Evolutionary conservation across 2,329 filamentous ascomycete species (phyloP), one percentile per base, ranked within the genome.

Genomic region (Passalora sequoiae): DNA sequence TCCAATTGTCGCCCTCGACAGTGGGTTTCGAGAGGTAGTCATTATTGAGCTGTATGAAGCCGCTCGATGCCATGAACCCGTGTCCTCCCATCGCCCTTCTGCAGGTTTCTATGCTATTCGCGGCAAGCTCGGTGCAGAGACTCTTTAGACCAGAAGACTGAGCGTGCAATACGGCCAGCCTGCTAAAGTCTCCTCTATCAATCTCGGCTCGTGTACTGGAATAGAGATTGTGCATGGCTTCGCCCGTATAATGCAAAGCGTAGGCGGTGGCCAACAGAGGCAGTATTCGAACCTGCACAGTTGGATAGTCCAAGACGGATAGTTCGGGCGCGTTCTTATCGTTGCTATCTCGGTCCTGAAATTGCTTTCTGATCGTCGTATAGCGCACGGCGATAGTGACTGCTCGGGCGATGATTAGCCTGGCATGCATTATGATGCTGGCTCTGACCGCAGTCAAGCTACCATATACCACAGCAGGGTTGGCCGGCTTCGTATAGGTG

Each of bases 1-100:
- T 76, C 71, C 72, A 76, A 43, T 77, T 77, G 53, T 76, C 74
- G 2, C 74, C 74, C 50, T 77, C 73, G 2, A 77, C 74, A 0
- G 73, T 77, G 1, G 72, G 72, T 54, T 76, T 76, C 2, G 72
- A 69, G 4, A 74, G 61, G 40, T 75, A 74, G 44, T 74, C 71
- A 10, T 68, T 65, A 51, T 76, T 74, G 27, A 75, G 60, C 21
- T 73, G 70, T 8, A 76, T 70, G 22, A 76, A 66, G 2, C 74
- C 74, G 53, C 71, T 75, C 1, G 68, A 70, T 13, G 71, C 72
- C 3, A 73, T 71, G 50, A 75, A 77, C 1, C 74, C 73, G 55
- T 77, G 74, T 0, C 74, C 74, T 13, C 74, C 74, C 66, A 76
- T 68, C 4, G 73, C 72, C 32, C 73, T 61, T 22, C 74, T 67